Conservation (phyloP, 129 eudicot species). For the Chrysanthemum lavandulifolium region DNA sequence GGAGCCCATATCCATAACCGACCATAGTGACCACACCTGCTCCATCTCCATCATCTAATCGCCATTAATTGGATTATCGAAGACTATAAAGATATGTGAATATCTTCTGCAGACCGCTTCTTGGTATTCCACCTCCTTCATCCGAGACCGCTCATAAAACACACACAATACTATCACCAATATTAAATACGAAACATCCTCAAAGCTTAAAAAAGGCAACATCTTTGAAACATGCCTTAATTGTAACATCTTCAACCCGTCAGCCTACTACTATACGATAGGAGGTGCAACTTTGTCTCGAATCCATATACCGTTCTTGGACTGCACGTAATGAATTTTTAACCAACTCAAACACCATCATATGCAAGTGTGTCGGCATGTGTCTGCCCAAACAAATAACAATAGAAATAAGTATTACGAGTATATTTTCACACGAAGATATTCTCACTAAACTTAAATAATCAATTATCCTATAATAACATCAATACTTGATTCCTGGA, state of each 20-base stretch:
- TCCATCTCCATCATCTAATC: conserved; percentile 53
- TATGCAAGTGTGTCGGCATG: conserved; percentile 85
- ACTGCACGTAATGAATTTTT: conserved; percentile 97
- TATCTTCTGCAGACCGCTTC: conserved; percentile 90
- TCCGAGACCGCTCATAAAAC: conserved; percentile 57
- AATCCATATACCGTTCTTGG: conserved; percentile 82
- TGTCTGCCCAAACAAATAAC: conserved; percentile 44
- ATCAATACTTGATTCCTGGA: too few relatives aligned
- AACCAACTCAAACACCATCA: conserved; percentile 98
- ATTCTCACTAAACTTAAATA: too few relatives aligned
- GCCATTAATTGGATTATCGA: conserved; percentile 66
- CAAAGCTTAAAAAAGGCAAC: not conserved
- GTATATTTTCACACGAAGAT: too few relatives aligned
- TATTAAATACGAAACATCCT: not conserved
- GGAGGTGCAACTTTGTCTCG: conserved; percentile 91
- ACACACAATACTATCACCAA: not conserved
- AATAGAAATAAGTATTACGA: not conserved
- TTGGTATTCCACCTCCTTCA: conserved; percentile 97
- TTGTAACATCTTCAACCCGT: conserved; percentile 96
- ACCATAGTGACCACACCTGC: conserved; percentile 70
- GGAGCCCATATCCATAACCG: conserved; percentile 95
- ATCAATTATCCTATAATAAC: too few relatives aligned
- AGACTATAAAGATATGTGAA: conserved; percentile 97
- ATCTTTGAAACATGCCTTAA: conserved; percentile 53
- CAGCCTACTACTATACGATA: conserved; percentile 90